Base-by-base conservation (phyloP, 2,329 filamentous ascomycete genomes). In the Fusarium oligoseptatum region DNA sequence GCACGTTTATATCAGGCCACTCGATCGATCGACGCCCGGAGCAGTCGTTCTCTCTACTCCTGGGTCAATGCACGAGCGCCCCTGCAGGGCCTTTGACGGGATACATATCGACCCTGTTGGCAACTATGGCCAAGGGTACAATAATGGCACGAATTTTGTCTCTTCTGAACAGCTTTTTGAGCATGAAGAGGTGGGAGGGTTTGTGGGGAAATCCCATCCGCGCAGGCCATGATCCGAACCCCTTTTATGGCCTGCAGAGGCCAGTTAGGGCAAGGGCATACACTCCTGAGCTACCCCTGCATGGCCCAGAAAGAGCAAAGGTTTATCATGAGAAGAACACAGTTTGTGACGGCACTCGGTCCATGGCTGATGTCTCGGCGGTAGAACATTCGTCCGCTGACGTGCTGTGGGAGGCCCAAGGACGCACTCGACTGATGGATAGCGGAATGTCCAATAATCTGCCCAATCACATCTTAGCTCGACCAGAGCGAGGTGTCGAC, bases 201-300 rank as follows among this genome's bases (percentile, higher is more conserved):
- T 12, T 78, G 1, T 78, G 77, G 77, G 75, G 71, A 1, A 78
- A 78, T 20, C 77, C 77, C 0, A 78, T 78, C 2, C 60, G 75
- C 0, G 77, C 76, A 1, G 76, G 77, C 0, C 77, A 78, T 37
- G 77, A 78, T 8, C 74, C 77, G 0, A 78, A 78, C 24, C 77
- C 77, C 0, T 78, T 78, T 1, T 78, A 78, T 27, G 77, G 77
- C 0, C 64, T 75, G 0, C 75, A 75, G 2, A 55, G 32, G 2
- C 61, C 68, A 2, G 3, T 11, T 0, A 27, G n/a, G 1, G 27
- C 27, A 32, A 45, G 11, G 15, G 14, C 45, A 2, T 39, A 68
- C 29, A 52, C 37, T 1, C 41, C 71, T 0, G 71, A 72, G 7
- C 64, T 36, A 0, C 4, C 55, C 0, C 1, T 2, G 1, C 10